A percentile compares a stretch with the other conserved stretches of the same genome.
phyloP scores from a whole-genome alignment of 768 basidiomycete species.

The Podaxis sp. region DNA sequence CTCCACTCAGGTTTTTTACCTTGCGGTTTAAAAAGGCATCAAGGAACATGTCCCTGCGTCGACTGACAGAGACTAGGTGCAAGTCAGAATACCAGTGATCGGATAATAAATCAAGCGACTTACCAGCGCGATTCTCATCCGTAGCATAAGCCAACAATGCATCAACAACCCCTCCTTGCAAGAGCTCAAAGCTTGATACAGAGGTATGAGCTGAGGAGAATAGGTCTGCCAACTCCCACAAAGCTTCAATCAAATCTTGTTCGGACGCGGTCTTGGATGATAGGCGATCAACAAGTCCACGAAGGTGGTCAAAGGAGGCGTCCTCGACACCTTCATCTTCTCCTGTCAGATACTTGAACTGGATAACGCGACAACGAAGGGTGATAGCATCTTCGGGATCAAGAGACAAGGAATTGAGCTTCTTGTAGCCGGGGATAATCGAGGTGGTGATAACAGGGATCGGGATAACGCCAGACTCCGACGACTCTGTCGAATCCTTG shows the following conservation, averaged over 20 bases:
- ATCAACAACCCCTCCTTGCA: constrained; percentile 92
- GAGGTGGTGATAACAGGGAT: constrained; percentile 35
- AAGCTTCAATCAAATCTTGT: constrained; percentile 52
- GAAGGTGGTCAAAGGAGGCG: constrained; percentile 59
- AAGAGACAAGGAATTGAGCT: constrained; percentile 59
- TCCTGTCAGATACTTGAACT: constrained; percentile 69
- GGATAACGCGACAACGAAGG: constrained; percentile 84
- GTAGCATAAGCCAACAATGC: constrained; percentile 80
- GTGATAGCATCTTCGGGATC: constrained; percentile 92
- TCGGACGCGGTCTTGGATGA: constrained; percentile 52
- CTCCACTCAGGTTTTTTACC: constrained; percentile 35
- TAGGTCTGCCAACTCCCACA: constrained; percentile 74
- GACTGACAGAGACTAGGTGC: constrained; percentile 50
- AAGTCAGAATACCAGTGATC: background rate
- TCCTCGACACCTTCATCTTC: constrained; percentile 56
- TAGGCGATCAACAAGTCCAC: constrained; percentile 62
- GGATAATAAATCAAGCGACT: constrained; percentile 19
- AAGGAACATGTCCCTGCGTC: constrained; percentile 75
- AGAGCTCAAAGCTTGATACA: constrained; percentile 91
- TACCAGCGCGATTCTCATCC: constrained; percentile 57
- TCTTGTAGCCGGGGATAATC: constrained; percentile 62
- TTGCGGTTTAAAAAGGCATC: constrained; percentile 67
- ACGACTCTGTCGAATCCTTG: constrained; percentile 5
- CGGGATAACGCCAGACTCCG: constrained; percentile 18
- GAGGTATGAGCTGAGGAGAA: constrained; percentile 74